Base-by-base conservation (phyloP, 192 early-diverging fungal genomes). In the Coemansia sp. region DNA sequence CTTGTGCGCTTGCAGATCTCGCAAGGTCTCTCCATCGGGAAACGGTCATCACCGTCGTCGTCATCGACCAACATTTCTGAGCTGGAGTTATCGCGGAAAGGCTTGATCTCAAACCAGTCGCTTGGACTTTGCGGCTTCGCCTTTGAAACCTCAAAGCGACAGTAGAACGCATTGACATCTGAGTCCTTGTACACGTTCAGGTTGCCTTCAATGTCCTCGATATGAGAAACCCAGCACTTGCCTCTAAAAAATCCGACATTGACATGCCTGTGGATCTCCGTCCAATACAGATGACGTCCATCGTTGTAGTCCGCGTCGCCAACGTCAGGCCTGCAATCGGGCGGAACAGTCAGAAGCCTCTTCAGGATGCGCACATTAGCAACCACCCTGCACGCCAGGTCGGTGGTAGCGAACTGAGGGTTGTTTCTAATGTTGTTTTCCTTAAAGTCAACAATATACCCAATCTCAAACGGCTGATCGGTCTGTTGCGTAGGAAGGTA, bases 191-290 rank as follows among this genome's bases (percentile, higher is more conserved):
- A 85, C 12, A 58, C 56, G 5, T 64, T 61, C n/a, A 87, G 71
- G 31, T 75, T 73, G 29, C 54, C 51, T 28, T 73, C 66, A 20
- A 72, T 70, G 12, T 77, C 69, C 11, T 65, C 68, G 6, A 61
- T 62, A 62, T 88, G 86, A 8, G 68, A 61, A 0, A 88, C 76
- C 86, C 85, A 87, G 71, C 85, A 88, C 52, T 76, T 80, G 22
- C 87, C 87, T 50, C 85, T 83, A 7, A 88, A 61, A 20, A 36
- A 61, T 3, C 72, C 45, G 5, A 74, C 67, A 14, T 63, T 65
- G 6, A 77, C 45, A n/a, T 58, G 32, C 18, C 25, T 61, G 5
- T 38, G 60, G 49, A 72, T 29, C 22, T 65, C 57, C 20, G 83
- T 86, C 68, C 82, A 74, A 55, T 64, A 83, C 60, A 88, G 54